Evolutionary conservation across 2,329 filamentous ascomycete species (phyloP).

Genomic region (Pezicula carpinea): DNA sequence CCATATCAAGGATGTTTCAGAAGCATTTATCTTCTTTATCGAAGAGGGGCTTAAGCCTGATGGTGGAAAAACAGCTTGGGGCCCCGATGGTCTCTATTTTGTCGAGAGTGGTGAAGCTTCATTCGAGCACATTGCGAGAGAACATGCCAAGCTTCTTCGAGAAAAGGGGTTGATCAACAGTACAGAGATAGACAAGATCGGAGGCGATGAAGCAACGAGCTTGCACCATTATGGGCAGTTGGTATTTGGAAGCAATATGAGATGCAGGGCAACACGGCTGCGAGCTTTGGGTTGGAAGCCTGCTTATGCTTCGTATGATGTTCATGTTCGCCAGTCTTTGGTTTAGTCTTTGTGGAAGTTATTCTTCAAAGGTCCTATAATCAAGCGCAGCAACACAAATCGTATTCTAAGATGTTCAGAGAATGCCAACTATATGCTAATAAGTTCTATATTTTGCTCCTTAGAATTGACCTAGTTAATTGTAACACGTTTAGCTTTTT

Average conservation of each 20-base stretch:
- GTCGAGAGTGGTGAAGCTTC: conserved; percentile 45
- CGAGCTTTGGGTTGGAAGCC: conserved; percentile 10
- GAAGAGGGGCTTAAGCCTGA: conserved; percentile 40
- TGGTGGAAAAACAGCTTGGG: conserved; percentile 41
- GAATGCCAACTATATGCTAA: too few relatives aligned
- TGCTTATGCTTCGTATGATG: too few relatives aligned
- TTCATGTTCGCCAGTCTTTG: too few relatives aligned
- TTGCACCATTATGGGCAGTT: conserved; percentile 13
- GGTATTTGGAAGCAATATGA: conserved; percentile 15
- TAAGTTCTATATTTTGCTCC: too few relatives aligned
- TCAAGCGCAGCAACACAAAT: too few relatives aligned
- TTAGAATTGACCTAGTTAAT: too few relatives aligned
- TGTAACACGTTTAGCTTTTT: too few relatives aligned
- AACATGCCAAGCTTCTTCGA: conserved; percentile 40
- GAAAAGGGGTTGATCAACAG: conserved; percentile 39
- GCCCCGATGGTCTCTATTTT: conserved; percentile 50
- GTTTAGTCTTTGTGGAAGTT: too few relatives aligned
- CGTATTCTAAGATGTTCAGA: too few relatives aligned
- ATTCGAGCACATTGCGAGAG: conserved; percentile 44
- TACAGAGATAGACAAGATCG: conserved; percentile 12
- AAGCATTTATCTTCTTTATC: conserved; percentile 45
- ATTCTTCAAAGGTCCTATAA: too few relatives aligned
- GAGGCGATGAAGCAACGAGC: conserved; percentile 6
- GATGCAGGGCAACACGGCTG: conserved; percentile 6
- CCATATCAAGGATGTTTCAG: conserved; percentile 47